Percentiles rank a stretch among this genome's conserved stretches.
Conservation (phyloP, 2,329 filamentous ascomycete genomes). For the Fusarium buharicum region DNA sequence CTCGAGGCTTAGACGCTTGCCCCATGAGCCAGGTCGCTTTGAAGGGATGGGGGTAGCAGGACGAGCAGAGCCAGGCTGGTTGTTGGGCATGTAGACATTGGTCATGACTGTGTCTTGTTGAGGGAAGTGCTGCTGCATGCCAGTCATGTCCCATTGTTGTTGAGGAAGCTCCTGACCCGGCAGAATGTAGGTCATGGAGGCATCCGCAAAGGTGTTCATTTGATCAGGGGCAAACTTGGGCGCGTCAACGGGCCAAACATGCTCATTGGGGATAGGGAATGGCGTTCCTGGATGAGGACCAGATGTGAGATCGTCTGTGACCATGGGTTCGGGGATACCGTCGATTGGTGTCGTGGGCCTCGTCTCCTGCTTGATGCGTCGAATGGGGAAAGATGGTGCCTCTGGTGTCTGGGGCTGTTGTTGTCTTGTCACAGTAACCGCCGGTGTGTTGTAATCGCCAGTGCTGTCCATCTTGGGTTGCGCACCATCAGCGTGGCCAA, state of each 20-base stretch:
- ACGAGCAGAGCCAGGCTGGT: conserved; percentile 44
- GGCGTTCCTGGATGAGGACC: conserved; percentile 56
- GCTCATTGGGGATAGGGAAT: conserved; percentile 54
- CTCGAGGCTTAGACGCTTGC: conserved; percentile 52
- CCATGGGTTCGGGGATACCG: conserved; percentile 46
- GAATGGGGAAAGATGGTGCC: conserved; percentile 45
- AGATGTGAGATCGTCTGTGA: conserved; percentile 49
- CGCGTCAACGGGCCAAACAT: conserved; percentile 52
- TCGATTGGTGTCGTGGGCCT: conserved; percentile 51
- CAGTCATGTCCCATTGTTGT: conserved; percentile 44
- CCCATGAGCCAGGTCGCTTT: conserved; percentile 55
- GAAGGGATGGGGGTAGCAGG: conserved; percentile 54
- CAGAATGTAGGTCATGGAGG: conserved; percentile 47
- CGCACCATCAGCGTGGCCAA: conserved; percentile 43
- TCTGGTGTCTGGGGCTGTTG: conserved; percentile 47
- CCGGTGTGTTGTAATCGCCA: conserved; percentile 42
- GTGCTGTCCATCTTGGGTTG: conserved; percentile 44
- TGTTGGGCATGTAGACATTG: conserved; percentile 43
- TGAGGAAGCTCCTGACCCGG: conserved; percentile 46
- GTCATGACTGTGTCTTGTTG: conserved; percentile 47
- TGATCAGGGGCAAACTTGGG: conserved; percentile 55
- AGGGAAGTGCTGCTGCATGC: conserved; percentile 43
- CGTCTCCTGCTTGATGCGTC: conserved; percentile 52
- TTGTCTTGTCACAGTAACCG: conserved; percentile 44
- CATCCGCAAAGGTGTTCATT: conserved; percentile 48